Percentiles rank a stretch among this genome's conserved stretches.
phyloP scores from a whole-genome alignment of 179 eudicot species.

The Amaranthus tricolor region DNA sequence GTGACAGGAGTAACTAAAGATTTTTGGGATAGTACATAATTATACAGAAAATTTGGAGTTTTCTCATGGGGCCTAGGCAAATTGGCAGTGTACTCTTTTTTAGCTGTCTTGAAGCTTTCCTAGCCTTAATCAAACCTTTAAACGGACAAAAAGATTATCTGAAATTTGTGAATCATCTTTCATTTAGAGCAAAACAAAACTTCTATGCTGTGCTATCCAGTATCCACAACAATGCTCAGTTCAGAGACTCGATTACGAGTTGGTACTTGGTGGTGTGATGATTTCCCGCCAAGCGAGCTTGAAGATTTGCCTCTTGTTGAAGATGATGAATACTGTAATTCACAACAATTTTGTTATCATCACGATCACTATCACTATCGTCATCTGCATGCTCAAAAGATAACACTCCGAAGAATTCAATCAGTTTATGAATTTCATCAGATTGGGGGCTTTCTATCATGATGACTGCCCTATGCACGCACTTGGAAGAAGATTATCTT shows the following conservation, averaged over 20 bases:
- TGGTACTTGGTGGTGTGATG: conserved; percentile 13
- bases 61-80: background rate
- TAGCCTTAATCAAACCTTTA: background rate
- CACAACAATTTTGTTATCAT: conserved; percentile 1
- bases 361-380: conserved; percentile 10
- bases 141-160: conserved; percentile 23
- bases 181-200: conserved; percentile 1
- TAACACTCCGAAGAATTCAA: background rate
- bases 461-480: conserved; percentile 10
- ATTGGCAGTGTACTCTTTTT: conserved; percentile 22
- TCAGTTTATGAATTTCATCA: background rate
- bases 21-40: conserved; percentile 16
- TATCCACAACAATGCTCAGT: conserved; percentile 15
- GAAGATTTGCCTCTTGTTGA: conserved; percentile 35
- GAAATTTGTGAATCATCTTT: conserved; percentile 15
- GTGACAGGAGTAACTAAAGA: conserved; percentile 22
- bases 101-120: conserved; percentile 12
- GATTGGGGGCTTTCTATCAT: conserved; percentile 12
- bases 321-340: background rate
- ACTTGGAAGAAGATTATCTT: conserved; percentile 20
- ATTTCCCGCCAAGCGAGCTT: conserved; percentile 50
- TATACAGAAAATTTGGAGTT: conserved; percentile 13
- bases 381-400: conserved; percentile 10
- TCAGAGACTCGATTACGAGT: conserved; percentile 16
- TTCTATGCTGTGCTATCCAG: background rate